phyloP scores from a whole-genome alignment of 495 filamentous ascomycete species.

The Jackrogersella multiformis region DNA sequence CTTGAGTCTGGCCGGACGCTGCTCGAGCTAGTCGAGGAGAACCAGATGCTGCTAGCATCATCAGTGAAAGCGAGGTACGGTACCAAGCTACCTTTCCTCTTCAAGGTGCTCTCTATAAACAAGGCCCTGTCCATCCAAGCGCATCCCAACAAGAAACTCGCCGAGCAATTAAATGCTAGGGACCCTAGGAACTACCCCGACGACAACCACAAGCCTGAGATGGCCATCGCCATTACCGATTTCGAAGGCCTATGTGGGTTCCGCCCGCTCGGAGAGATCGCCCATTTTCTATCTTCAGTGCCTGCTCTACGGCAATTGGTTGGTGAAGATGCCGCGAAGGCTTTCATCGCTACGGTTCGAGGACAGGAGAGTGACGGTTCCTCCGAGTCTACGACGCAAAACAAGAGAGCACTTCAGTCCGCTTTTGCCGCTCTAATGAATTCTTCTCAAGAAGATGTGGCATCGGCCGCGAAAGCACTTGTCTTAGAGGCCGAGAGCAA shows the following conservation, averaged over 20 bases:
- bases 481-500: conserved; percentile 73
- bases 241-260: conserved; percentile 98
- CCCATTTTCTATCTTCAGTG: conserved; percentile 81
- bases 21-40: conserved; percentile 89
- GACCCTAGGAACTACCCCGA: conserved; percentile 97
- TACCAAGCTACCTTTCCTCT: conserved; percentile 88
- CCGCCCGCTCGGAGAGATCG: conserved; percentile 84
- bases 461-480: conserved; percentile 70
- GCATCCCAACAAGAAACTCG: conserved; percentile 97
- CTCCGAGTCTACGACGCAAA: conserved; percentile 60
- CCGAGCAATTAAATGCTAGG: conserved; percentile 82
- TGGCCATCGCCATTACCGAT: conserved; percentile 95
- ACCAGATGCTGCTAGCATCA: conserved; percentile 78
- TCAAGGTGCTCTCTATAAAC: conserved; percentile 94
- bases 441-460: conserved; percentile 70
- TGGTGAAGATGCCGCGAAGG: conserved; percentile 71
- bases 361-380: conserved; percentile 67
- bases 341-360: conserved; percentile 74
- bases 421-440: conserved; percentile 85
- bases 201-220: conserved; percentile 99
- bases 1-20: conserved; percentile 83
- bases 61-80: conserved; percentile 77
- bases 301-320: conserved; percentile 79
- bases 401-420: conserved; percentile 81
- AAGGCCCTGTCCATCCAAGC: conserved; percentile 98